These are phyloP conservation scores for Jaenimonas drosophilae DNA, from an alignment of 208 protist species.

Conservation along the genomic window DNA sequence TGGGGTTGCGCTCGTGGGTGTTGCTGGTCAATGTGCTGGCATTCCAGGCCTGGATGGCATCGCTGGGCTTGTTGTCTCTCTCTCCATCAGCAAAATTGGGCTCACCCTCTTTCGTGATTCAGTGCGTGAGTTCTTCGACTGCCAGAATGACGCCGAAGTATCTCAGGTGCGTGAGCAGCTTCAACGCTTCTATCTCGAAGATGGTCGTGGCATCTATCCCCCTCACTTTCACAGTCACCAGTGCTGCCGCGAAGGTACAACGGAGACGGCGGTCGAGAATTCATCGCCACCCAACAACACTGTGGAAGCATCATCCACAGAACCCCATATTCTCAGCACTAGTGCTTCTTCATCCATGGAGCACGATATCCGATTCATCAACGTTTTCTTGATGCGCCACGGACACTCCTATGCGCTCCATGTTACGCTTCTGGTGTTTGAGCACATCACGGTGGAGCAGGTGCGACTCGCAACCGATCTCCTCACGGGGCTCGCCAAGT, in stretches of 20 bases:
- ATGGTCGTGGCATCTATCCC: not conserved
- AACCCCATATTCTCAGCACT: not conserved
- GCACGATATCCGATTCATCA: slow-evolving; percentile 36
- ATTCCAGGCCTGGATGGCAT: slow-evolving; percentile 69
- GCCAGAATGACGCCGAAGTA: slow-evolving; percentile 63
- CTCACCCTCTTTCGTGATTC: slow-evolving; percentile 46
- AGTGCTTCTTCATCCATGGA: not conserved
- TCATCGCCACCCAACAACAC: no score
- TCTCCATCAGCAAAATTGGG: slow-evolving; percentile 73
- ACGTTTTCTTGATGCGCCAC: slow-evolving; percentile 79
- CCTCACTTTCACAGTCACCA: not conserved
- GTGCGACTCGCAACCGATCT: slow-evolving; percentile 30
- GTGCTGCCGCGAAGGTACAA: not conserved
- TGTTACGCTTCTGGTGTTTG: slow-evolving; percentile 50
- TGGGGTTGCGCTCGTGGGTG: slow-evolving; percentile 71
- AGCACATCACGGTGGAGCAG: slow-evolving; percentile 35
- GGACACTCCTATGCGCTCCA: slow-evolving; percentile 71
- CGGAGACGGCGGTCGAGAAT: no score
- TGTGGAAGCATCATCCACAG: not conserved
- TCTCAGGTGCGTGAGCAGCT: slow-evolving; percentile 42
- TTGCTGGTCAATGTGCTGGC: slow-evolving; percentile 53
- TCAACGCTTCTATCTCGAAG: slow-evolving; percentile 31
- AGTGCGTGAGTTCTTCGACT: slow-evolving; percentile 83
- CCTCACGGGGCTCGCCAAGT: slow-evolving; percentile 54
- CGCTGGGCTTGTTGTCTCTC: slow-evolving; percentile 65